Percentiles rank a stretch among this genome's conserved stretches.
Evolutionary conservation across 208 protist species (phyloP).

Genomic region (Jaenimonas drosophilae): DNA sequence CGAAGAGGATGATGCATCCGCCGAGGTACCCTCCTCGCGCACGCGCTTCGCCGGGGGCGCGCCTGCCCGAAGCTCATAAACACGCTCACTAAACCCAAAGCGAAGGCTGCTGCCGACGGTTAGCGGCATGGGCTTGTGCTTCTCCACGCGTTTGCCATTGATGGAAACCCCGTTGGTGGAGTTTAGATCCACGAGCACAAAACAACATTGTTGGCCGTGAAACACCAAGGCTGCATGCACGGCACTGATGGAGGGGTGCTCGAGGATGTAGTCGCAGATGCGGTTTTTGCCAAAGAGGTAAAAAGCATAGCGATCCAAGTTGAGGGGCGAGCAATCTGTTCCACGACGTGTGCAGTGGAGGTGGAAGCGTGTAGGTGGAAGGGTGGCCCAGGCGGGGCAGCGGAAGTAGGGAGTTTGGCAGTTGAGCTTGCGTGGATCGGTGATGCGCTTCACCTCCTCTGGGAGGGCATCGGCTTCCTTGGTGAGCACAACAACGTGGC

Average conservation of each 20-base stretch:
- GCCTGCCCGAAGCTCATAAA: constrained; percentile 59
- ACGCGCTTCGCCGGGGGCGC: constrained; percentile 28
- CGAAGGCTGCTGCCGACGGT: constrained; percentile 42
- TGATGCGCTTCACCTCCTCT: constrained; percentile 52
- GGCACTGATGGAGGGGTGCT: constrained; percentile 76
- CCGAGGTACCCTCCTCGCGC: constrained; percentile 24
- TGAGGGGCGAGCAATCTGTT: constrained; percentile 32
- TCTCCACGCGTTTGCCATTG: constrained; percentile 46
- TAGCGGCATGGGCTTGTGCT: constrained; percentile 42
- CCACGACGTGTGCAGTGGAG: constrained; percentile 57
- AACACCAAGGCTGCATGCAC: constrained; percentile 84
- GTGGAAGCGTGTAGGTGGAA: constrained; percentile 52
- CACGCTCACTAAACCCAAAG: constrained; percentile 68
- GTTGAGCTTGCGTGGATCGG: constrained; percentile 69
- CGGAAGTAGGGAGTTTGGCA: constrained; percentile 64
- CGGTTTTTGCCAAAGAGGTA: constrained; percentile 79
- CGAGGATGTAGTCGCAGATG: constrained; percentile 80
- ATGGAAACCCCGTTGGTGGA: constrained; percentile 79
- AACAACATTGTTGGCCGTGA: constrained; percentile 62
- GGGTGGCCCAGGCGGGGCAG: constrained; percentile 66
- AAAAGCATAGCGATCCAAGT: constrained; percentile 68
- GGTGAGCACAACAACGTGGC: constrained; percentile 18
- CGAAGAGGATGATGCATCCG: no score
- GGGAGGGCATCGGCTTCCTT: constrained; percentile 48
- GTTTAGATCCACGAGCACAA: constrained; percentile 78